A percentile compares a stretch with the other conserved stretches of the same genome.
phyloP scores from a whole-genome alignment of 257 asterid genomes.

The Leonotis leonurus region DNA sequence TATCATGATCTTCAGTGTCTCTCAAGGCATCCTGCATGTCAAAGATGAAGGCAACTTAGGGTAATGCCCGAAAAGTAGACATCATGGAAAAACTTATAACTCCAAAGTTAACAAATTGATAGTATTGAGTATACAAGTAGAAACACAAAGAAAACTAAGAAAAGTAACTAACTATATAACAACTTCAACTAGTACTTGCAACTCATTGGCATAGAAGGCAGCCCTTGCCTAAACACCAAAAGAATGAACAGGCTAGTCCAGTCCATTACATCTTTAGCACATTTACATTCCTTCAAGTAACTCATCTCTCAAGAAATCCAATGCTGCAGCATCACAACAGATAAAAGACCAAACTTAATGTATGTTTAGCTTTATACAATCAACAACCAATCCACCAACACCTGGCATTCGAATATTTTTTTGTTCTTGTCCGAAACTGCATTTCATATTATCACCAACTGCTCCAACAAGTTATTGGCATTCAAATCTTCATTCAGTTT shows the following conservation, averaged over 20 bases:
- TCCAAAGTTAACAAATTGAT: not conserved
- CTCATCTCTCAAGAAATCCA: not conserved
- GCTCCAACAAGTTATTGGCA: not conserved
- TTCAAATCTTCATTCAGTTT: not conserved
- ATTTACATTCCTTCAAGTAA: not conserved
- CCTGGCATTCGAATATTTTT: not conserved
- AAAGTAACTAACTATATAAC: not conserved
- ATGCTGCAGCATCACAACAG: too few relatives aligned
- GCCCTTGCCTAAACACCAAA: not conserved
- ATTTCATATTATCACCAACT: too few relatives aligned
- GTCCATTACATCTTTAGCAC: not conserved
- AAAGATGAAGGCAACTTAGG: constrained; percentile 13
- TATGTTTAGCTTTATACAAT: not conserved
- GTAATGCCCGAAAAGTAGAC: not conserved
- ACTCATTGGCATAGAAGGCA: too few relatives aligned
- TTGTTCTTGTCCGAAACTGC: not conserved
- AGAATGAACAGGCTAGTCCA: not conserved
- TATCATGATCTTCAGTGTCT: constrained; percentile 84
- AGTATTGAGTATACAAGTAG: not conserved
- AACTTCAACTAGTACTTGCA: not conserved
- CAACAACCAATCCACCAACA: not conserved
- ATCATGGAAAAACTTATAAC: not conserved
- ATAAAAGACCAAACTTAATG: not conserved
- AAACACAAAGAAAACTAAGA: not conserved
- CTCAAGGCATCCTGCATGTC: constrained; percentile 65